phyloP scores from a whole-genome alignment of 192 early-diverging fungal genomes.

The Entomortierella lignicola region DNA sequence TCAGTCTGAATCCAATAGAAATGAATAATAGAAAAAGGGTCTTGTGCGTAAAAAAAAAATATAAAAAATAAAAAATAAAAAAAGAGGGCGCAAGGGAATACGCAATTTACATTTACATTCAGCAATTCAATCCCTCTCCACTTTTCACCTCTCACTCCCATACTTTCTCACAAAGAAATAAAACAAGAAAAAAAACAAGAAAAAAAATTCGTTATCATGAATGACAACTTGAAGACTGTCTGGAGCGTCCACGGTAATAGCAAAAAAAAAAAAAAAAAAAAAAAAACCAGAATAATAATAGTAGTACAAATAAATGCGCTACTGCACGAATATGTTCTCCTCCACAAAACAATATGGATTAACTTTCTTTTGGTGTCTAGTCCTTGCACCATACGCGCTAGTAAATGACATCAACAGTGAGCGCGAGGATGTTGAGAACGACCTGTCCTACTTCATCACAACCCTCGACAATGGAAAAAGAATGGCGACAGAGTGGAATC shows the following conservation, averaged over 20 bases:
- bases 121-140: too few relatives aligned
- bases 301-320: too few relatives aligned
- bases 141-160: too few relatives aligned
- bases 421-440: conserved; percentile 25
- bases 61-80: too few relatives aligned
- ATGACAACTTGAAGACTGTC: background rate
- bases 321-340: too few relatives aligned
- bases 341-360: background rate
- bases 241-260: conserved; percentile 46
- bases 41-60: too few relatives aligned
- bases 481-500: conserved; percentile 40
- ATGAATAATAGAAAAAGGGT: background rate
- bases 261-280: background rate
- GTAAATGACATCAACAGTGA: conserved; percentile 27
- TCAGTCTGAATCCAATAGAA: too few relatives aligned
- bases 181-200: too few relatives aligned
- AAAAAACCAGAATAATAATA: background rate
- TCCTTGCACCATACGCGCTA: conserved; percentile 28
- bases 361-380: background rate
- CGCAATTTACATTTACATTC: too few relatives aligned
- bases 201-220: too few relatives aligned
- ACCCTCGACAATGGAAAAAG: conserved; percentile 7
- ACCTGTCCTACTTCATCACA: conserved; percentile 29
- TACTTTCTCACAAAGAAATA: too few relatives aligned
- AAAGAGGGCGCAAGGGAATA: too few relatives aligned